Base-by-base conservation (phyloP, 1,284 basidiomycete species). In the Tilletia indica region DNA sequence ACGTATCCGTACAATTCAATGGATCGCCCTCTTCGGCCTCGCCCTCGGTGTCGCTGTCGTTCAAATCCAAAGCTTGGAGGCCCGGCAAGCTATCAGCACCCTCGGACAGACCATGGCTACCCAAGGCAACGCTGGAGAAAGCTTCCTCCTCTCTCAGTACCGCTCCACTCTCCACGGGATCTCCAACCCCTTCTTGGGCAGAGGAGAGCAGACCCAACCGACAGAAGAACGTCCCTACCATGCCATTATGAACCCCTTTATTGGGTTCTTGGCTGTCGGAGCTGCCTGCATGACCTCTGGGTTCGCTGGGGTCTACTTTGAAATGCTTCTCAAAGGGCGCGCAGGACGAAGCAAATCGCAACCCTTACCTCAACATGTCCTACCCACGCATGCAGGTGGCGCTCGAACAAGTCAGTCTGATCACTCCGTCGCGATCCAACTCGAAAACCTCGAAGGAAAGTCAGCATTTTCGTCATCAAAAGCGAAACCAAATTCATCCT, bases 241-340 rank as follows among this genome's bases (percentile, higher is more conserved):
- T 16, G 61, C 61, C 36, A 34, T 86, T 61, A 93, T 96, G 93
- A 89, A 91, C 79, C 91, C 92, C 3, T 84, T 92, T 71, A 92
- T 90, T 75, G 96, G 96, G 0, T 88, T 97, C 77, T 70, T 85
- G 38, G 96, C 96, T 0, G 94, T 98, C 70, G 89, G 90, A 0
- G 90, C 92, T 2, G 94, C 95, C 0, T 98, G 95, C 86, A 90
- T 97, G 86, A 97, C 94, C 0, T 97, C 94, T 0, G 96, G 96
- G 47, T 89, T 98, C n/a, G 96, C 96, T 0, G 95, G 96, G 14
- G 96, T 97, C 38, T 98, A 98, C 87, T 97, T 98, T 80, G 96
- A 98, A 86, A 94, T 95, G 91, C 93, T 98, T 25, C 88, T 98
- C 82, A 98, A 98, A 86, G 91, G 85, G 5, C 42, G 42, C 42